Evolutionary conservation across 345 rosid species (phyloP).

Genomic region (Euphorbia tirucalli): DNA sequence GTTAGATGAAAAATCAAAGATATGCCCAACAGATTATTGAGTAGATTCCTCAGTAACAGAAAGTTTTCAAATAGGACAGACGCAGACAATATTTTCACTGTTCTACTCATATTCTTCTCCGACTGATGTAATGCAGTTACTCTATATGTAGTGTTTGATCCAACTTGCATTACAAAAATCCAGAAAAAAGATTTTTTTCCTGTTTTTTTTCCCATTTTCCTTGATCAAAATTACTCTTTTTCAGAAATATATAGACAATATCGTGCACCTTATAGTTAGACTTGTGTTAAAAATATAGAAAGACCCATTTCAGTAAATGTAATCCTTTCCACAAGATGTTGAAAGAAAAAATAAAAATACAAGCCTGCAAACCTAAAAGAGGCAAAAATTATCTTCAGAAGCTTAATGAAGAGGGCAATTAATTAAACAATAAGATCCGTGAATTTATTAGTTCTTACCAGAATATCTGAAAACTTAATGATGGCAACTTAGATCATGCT

Average conservation of each 20-base stretch:
- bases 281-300: no score
- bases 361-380: neutral
- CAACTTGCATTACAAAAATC: neutral
- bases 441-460: neutral
- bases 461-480: neutral
- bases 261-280: no score
- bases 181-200: no score
- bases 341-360: neutral
- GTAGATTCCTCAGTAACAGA: neutral
- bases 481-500: neutral
- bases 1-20: neutral
- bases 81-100: conserved; percentile 14
- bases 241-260: no score
- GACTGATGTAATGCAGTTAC: neutral
- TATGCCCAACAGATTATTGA: neutral
- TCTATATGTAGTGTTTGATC: conserved; percentile 9
- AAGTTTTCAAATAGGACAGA: conserved; percentile 4
- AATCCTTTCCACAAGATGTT: neutral
- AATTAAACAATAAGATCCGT: neutral
- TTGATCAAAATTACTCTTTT: no score
- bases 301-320: neutral
- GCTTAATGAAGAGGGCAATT: neutral
- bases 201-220: no score
- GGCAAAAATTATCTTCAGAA: neutral
- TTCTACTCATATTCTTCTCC: conserved; percentile 11